Evolutionary conservation across 1,284 basidiomycete genomes (phyloP).

Genomic region (Marasmius sp.): DNA sequence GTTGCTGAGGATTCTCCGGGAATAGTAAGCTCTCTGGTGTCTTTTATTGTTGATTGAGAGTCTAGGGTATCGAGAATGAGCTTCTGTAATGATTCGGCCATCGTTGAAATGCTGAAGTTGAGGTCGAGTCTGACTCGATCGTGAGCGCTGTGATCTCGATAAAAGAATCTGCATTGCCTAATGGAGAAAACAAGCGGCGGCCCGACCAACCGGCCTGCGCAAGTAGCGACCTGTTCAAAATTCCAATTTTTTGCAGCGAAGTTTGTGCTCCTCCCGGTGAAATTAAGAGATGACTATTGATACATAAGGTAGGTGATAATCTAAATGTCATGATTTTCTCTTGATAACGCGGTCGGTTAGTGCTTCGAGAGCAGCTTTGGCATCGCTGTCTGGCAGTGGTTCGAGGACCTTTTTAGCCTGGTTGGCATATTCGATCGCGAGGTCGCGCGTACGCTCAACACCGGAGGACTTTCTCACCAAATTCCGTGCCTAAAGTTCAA

Average conservation of each 20-base stretch:
- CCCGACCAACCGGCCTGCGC: too few species aligned
- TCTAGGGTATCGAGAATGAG: slow-evolving; percentile 77
- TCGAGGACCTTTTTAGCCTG: slow-evolving; percentile 74
- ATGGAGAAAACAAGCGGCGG: background rate
- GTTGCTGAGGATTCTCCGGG: slow-evolving; percentile 63
- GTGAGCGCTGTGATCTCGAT: background rate
- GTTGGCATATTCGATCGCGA: slow-evolving; percentile 78
- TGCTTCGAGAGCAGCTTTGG: slow-evolving; percentile 60
- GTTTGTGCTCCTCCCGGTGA: background rate
- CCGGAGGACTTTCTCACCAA: slow-evolving; percentile 77
- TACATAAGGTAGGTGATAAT: background rate
- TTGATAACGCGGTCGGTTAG: background rate
- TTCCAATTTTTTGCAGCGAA: too few species aligned
- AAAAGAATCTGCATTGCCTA: background rate
- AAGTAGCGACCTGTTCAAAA: too few species aligned
- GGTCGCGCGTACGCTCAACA: slow-evolving; percentile 75
- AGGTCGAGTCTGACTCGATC: slow-evolving; percentile 7
- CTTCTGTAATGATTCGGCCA: slow-evolving; percentile 80
- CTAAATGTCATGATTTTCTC: background rate
- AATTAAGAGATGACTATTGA: slow-evolving; percentile 17
- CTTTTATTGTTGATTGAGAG: slow-evolving; percentile 56
- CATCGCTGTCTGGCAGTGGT: slow-evolving; percentile 82
- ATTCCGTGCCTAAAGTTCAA: slow-evolving; percentile 60
- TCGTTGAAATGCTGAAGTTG: slow-evolving; percentile 23
- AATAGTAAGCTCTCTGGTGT: slow-evolving; percentile 72